phyloP scores from a whole-genome alignment of 2,329 filamentous ascomycete species.

The Chrysoporthe puriensis region DNA sequence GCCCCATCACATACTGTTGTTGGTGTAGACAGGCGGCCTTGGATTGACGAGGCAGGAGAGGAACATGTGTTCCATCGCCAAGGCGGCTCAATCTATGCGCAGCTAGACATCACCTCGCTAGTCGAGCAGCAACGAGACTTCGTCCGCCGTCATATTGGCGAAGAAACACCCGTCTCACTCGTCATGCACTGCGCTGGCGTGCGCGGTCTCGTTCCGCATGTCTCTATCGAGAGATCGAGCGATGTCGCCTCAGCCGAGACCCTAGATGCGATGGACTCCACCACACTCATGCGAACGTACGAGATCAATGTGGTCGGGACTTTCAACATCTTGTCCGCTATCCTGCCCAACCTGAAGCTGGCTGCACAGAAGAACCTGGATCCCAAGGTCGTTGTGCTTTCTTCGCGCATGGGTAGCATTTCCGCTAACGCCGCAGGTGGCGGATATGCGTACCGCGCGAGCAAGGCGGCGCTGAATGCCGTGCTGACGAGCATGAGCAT shows the following conservation, averaged over 20 bases:
- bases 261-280: constrained; percentile 22
- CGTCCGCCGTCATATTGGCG: constrained; percentile 8
- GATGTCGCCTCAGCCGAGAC: constrained; percentile 25
- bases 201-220: constrained; percentile 22
- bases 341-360: constrained; percentile 20
- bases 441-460: constrained; percentile 27
- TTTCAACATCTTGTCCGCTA: constrained; percentile 19
- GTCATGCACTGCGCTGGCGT: constrained; percentile 27
- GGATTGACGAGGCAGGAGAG: constrained; percentile 3
- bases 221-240: neutral
- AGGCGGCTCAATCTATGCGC: neutral
- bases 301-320: constrained; percentile 26
- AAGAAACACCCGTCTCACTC: constrained; percentile 10
- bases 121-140: constrained; percentile 4
- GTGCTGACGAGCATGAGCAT: constrained; percentile 24
- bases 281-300: constrained; percentile 21
- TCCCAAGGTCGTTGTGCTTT: constrained; percentile 18
- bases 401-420: constrained; percentile 23
- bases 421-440: constrained; percentile 18
- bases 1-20: neutral
- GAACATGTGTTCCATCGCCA: neutral
- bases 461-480: constrained; percentile 26
- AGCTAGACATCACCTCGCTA: constrained; percentile 21
- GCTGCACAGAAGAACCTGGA: neutral
- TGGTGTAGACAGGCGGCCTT: constrained; percentile 19